A percentile compares a stretch with the other conserved stretches of the same genome.
Evolutionary conservation across 306 rosid species (phyloP).

Genomic region (Vigna hirtella): DNA sequence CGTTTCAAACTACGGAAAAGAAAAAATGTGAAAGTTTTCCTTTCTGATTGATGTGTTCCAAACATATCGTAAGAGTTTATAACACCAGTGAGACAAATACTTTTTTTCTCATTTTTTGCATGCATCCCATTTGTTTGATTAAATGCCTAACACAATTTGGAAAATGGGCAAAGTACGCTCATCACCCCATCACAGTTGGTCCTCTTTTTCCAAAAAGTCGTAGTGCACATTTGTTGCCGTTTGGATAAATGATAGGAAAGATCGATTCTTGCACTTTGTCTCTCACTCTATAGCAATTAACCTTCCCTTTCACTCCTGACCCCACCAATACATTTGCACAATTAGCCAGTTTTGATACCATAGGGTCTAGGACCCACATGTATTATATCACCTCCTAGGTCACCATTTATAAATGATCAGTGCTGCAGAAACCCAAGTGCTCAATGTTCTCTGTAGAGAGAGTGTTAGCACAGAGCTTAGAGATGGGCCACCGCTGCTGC

Average conservation of each 20-base stretch:
- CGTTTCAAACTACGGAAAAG: not conserved
- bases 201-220: not conserved
- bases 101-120: not conserved
- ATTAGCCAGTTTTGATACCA: slow-evolving; percentile 5
- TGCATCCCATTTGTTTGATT: slow-evolving; percentile 14
- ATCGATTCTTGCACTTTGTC: slow-evolving; percentile 27
- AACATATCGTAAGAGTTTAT: not conserved
- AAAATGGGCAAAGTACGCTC: not conserved
- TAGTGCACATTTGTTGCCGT: slow-evolving; percentile 4
- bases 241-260: slow-evolving; percentile 32
- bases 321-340: slow-evolving; percentile 29
- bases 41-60: not conserved
- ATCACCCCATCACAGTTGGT: slow-evolving; percentile 15
- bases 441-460: slow-evolving; percentile 11
- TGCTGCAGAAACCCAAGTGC: slow-evolving; percentile 24
- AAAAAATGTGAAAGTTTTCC: not conserved
- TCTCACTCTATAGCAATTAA: slow-evolving; percentile 14
- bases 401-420: slow-evolving; percentile 40
- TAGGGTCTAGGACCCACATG: slow-evolving; percentile 15
- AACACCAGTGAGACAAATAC: slow-evolving; percentile 6
- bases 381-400: slow-evolving; percentile 6
- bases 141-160: not conserved
- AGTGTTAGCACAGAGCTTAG: not conserved
- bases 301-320: slow-evolving; percentile 14
- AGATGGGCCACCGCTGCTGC: slow-evolving; percentile 79